Conservation (phyloP, 805 yeast genomes). For the Teunomyces tritomae region DNA sequence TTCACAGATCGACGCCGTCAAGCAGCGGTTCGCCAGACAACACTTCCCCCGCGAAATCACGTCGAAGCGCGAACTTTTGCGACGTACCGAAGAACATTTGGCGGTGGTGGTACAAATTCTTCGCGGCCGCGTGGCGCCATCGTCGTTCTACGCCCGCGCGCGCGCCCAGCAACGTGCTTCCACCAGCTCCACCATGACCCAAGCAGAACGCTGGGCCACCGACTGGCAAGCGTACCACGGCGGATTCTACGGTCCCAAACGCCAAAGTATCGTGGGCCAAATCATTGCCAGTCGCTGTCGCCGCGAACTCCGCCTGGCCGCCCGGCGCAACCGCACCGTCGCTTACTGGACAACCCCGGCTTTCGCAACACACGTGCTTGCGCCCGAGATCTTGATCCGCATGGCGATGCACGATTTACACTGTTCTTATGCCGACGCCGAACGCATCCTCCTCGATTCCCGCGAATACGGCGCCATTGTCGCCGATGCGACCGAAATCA, state of each 20-base stretch:
- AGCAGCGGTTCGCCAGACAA: conserved; percentile 12
- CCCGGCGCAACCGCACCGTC: conserved; percentile 42
- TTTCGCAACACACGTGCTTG: conserved; percentile 56
- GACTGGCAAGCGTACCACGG: conserved; percentile 47
- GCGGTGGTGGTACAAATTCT: conserved; percentile 37
- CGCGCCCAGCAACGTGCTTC: conserved; percentile 38
- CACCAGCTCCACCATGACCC: conserved; percentile 42
- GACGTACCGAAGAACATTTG: conserved; percentile 27
- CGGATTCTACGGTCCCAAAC: conserved; percentile 60
- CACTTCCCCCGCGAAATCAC: conserved; percentile 23
- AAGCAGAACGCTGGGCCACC: conserved; percentile 44
- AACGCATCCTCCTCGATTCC: conserved; percentile 45
- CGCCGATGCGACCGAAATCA: conserved; percentile 29
- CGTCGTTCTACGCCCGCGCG: conserved; percentile 53
- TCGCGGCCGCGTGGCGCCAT: conserved; percentile 40
- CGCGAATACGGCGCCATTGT: conserved; percentile 45
- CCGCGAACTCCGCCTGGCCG: conserved; percentile 23
- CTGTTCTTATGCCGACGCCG: conserved; percentile 41
- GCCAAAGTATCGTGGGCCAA: conserved; percentile 52
- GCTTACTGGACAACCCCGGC: conserved; percentile 60
- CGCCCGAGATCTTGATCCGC: conserved; percentile 59
- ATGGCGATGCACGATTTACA: conserved; percentile 47
- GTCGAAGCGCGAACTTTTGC: conserved; percentile 30
- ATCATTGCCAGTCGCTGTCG: conserved; percentile 35
- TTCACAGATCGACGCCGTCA: conserved; percentile 12